These are phyloP conservation scores for Pythium phragmiticola DNA, from an alignment of 352 stramenopile species.

Conservation along the genomic window DNA sequence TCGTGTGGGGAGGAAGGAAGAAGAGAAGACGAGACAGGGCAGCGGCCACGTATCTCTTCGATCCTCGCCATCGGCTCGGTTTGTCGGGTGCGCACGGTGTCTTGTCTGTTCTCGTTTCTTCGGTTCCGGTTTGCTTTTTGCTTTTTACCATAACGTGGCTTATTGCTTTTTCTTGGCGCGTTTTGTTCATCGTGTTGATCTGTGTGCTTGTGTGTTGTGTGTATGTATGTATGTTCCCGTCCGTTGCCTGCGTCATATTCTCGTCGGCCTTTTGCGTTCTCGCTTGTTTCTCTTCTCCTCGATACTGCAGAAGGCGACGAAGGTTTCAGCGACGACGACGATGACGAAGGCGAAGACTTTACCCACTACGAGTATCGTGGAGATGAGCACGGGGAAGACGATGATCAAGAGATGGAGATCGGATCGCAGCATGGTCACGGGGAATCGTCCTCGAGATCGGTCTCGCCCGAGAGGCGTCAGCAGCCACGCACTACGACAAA, in stretches of 20 bases:
- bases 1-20: background rate
- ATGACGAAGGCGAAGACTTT: constrained; percentile 21
- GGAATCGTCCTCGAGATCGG: constrained; percentile 5
- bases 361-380: constrained; percentile 16
- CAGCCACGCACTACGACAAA: background rate
- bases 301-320: background rate
- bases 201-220: constrained; percentile 22
- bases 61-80: background rate
- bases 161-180: constrained; percentile 6
- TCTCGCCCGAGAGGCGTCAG: constrained; percentile 10
- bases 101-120: constrained; percentile 4
- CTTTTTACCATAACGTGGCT: constrained; percentile 19
- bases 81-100: constrained; percentile 9
- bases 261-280: background rate
- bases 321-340: constrained; percentile 1
- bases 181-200: constrained; percentile 22
- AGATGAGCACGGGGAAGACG: background rate
- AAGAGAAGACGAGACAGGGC: background rate
- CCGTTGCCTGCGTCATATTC: background rate
- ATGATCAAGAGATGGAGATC: background rate
- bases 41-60: background rate
- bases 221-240: constrained; percentile 11
- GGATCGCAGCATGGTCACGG: background rate
- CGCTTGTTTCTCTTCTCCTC: background rate
- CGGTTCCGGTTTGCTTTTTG: constrained; percentile 6